Evolutionary conservation across 768 basidiomycete species (phyloP).

Genomic region (Dentipellis fragilis): DNA sequence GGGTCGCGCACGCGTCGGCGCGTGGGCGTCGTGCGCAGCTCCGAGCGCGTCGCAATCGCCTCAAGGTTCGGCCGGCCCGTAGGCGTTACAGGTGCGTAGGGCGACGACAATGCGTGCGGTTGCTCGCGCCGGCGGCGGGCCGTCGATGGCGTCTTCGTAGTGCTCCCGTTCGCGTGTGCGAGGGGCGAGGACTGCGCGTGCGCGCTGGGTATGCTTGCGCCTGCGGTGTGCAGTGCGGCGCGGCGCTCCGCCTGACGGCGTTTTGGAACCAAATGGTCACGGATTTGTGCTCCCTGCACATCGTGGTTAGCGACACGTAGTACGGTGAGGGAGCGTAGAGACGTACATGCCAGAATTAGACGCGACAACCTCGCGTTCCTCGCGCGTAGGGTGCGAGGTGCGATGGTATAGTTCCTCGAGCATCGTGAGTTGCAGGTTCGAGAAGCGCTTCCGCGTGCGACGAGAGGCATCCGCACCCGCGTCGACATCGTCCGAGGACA

Average conservation of each 20-base stretch:
- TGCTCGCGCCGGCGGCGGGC: conserved; percentile 1
- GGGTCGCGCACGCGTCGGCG: conserved; percentile 15
- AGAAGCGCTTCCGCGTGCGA: conserved; percentile 15
- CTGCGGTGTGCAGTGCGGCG: not conserved
- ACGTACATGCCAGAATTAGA: conserved; percentile 11
- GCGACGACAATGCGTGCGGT: conserved; percentile 5
- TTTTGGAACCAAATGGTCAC: conserved; percentile 28
- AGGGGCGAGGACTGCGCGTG: not conserved
- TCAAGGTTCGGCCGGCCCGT: conserved; percentile 22
- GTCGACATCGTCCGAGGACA: conserved; percentile 2
- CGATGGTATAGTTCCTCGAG: conserved; percentile 13
- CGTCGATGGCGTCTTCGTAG: not conserved
- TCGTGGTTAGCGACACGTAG: not conserved
- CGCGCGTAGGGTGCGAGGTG: conserved; percentile 13
- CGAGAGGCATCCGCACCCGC: not conserved
- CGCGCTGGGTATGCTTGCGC: not conserved
- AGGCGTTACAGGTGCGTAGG: conserved; percentile 8
- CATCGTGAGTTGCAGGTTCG: conserved; percentile 9
- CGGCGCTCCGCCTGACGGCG: conserved; percentile 20
- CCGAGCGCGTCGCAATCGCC: conserved; percentile 22
- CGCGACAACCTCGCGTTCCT: conserved; percentile 13
- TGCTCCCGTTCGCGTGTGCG: not conserved
- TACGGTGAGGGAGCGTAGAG: not conserved
- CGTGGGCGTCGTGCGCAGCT: conserved; percentile 16
- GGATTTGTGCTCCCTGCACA: conserved; percentile 18